Conservation (phyloP, 2,329 filamentous ascomycete genomes). For the Cephalotrichum gorgonifer region DNA sequence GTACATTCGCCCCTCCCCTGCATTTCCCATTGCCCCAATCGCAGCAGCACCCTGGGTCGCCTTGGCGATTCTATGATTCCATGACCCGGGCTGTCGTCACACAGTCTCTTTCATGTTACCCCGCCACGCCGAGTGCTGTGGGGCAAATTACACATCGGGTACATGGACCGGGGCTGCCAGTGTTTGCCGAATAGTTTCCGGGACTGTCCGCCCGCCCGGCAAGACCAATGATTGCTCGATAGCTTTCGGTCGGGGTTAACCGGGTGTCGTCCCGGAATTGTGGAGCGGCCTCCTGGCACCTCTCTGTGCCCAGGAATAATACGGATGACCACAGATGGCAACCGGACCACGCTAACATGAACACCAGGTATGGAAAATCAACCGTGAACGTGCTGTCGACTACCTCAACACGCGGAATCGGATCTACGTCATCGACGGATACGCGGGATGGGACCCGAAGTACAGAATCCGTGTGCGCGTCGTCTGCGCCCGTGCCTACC, state of each 20-base stretch:
- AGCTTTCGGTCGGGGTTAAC: not conserved
- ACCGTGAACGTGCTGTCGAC: slow-evolving; percentile 96
- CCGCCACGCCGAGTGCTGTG: not conserved
- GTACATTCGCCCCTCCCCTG: too few relatives aligned
- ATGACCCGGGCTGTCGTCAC: slow-evolving; percentile 3
- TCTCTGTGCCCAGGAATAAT: not conserved
- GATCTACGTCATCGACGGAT: slow-evolving; percentile 97
- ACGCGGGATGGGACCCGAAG: slow-evolving; percentile 95
- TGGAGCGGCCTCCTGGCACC: not conserved
- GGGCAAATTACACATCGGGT: not conserved
- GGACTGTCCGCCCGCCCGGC: not conserved
- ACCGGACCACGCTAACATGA: slow-evolving; percentile 14
- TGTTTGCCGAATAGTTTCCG: slow-evolving; percentile 3
- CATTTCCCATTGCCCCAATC: not conserved
- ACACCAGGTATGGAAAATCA: slow-evolving; percentile 95
- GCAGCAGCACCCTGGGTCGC: not conserved
- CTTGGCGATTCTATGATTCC: not conserved
- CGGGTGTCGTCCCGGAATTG: too few relatives aligned
- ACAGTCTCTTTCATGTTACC: not conserved
- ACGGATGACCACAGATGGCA: not conserved
- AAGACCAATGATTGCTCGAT: not conserved
- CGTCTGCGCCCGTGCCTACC: slow-evolving; percentile 97
- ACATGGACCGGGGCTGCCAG: not conserved
- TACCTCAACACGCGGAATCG: slow-evolving; percentile 98
- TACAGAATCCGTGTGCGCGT: slow-evolving; percentile 97